Percentiles rank a stretch among this genome's conserved stretches.
phyloP scores from a whole-genome alignment of 306 rosid species.

The Castanea mollissima region DNA sequence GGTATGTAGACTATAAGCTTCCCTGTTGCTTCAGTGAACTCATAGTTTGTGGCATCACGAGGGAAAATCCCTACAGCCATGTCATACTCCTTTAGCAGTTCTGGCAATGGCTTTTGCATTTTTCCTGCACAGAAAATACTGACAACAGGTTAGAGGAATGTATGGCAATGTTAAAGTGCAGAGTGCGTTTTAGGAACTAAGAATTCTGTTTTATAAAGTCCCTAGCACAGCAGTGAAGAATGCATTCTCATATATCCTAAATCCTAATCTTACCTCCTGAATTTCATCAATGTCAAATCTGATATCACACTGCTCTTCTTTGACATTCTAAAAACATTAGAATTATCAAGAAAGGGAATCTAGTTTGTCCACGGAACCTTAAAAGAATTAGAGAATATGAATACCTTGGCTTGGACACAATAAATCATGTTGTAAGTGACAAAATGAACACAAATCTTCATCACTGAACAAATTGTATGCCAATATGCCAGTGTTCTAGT shows the following conservation, averaged over 20 bases:
- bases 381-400: no score
- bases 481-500: not conserved
- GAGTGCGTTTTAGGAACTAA: not conserved
- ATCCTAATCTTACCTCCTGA: not conserved
- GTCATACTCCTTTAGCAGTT: constrained; percentile 81
- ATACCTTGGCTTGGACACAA: not conserved
- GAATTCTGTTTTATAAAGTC: no score
- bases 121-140: constrained; percentile 49
- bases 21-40: constrained; percentile 73
- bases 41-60: constrained; percentile 91
- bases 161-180: not conserved
- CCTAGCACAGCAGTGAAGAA: not conserved
- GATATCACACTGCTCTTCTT: not conserved
- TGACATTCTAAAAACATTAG: not conserved
- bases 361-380: not conserved
- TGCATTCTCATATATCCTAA: not conserved
- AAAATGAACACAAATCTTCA: not conserved
- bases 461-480: not conserved
- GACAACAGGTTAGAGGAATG: not conserved
- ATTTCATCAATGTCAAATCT: not conserved
- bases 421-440: not conserved
- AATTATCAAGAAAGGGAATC: not conserved
- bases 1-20: constrained; percentile 82
- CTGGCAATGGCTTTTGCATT: constrained; percentile 85
- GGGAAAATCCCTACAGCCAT: constrained; percentile 83